Percentiles rank a stretch among this genome's conserved stretches.
Conservation (phyloP, 1,284 basidiomycete genomes). For the Neotropicomus parvogracilis region DNA sequence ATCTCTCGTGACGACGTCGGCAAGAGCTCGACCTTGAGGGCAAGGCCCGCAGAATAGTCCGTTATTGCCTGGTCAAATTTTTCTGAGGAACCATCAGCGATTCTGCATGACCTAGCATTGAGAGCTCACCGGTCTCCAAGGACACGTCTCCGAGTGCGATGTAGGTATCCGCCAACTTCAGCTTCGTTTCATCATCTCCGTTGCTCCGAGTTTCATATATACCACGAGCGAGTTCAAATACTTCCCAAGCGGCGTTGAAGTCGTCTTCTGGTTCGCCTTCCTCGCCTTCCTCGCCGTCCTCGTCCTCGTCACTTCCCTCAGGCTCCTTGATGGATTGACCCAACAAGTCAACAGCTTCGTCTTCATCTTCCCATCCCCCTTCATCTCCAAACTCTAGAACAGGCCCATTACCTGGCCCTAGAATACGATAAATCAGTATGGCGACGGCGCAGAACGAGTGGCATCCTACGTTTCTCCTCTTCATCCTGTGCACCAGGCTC, state of each 20-base stretch:
- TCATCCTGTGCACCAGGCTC: conserved; percentile 50
- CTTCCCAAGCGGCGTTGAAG: conserved; percentile 93
- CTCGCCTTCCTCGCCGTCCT: conserved; percentile 48
- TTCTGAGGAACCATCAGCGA: conserved; percentile 46
- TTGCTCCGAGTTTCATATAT: conserved; percentile 68
- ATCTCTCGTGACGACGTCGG: conserved; percentile 80
- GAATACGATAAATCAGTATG: neutral
- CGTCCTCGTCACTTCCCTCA: conserved; percentile 45
- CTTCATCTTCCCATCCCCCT: conserved; percentile 51
- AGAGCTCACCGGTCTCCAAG: conserved; percentile 71
- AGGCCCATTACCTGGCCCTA: conserved; percentile 43
- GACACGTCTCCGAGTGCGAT: conserved; percentile 85
- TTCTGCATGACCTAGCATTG: neutral
- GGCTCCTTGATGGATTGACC: conserved; percentile 47
- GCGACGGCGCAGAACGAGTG: conserved; percentile 2
- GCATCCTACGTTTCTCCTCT: conserved; percentile 40
- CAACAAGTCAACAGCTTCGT: conserved; percentile 59
- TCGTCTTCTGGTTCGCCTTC: conserved; percentile 84
- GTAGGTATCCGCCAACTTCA: conserved; percentile 82
- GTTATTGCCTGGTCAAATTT: conserved; percentile 89
- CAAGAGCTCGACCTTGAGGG: conserved; percentile 67
- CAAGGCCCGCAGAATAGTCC: conserved; percentile 74
- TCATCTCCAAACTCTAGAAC: conserved; percentile 76
- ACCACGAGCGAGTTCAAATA: conserved; percentile 81
- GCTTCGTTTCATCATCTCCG: conserved; percentile 55